Percentiles rank a stretch among this genome's conserved stretches.
phyloP scores from a whole-genome alignment of 2,329 filamentous ascomycete genomes.

The Aureobasidium sp. region DNA sequence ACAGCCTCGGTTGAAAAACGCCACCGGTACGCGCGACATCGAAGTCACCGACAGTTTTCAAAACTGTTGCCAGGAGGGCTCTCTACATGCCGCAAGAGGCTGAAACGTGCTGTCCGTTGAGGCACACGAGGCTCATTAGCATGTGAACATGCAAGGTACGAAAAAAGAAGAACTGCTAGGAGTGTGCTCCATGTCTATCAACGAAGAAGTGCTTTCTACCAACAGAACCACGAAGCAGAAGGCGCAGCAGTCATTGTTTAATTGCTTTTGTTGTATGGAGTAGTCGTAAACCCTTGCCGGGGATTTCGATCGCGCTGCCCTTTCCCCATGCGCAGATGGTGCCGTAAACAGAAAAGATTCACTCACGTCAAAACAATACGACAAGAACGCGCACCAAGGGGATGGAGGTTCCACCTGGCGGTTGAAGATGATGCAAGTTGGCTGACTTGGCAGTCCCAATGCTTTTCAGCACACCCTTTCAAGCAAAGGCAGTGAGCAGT shows the following conservation, averaged over 20 bases:
- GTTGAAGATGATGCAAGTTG: slow-evolving; percentile 9
- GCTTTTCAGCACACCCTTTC: not conserved
- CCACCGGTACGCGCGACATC: not conserved
- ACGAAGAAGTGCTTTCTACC: not conserved
- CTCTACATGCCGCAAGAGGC: not conserved
- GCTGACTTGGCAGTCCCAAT: slow-evolving; percentile 6
- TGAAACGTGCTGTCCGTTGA: not conserved
- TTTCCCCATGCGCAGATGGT: not conserved
- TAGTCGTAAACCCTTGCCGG: not conserved
- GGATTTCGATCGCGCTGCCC: not conserved
- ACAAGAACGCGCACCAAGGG: not conserved
- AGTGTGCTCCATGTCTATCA: too few species aligned
- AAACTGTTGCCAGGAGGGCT: too few species aligned
- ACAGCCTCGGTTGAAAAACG: not conserved
- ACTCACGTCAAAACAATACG: too few species aligned
- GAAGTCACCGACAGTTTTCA: too few species aligned
- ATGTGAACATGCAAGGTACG: not conserved
- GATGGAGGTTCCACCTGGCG: slow-evolving; percentile 1
- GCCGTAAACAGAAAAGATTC: not conserved
- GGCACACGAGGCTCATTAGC: not conserved
- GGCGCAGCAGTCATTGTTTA: not conserved
- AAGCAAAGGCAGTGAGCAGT: not conserved
- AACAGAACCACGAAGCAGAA: not conserved
- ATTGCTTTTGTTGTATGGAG: not conserved
- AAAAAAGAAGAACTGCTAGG: not conserved